These are phyloP conservation scores for Orbilia blumenaviensis DNA, from an alignment of 2,329 filamentous ascomycete genomes.

Conservation along the genomic window DNA sequence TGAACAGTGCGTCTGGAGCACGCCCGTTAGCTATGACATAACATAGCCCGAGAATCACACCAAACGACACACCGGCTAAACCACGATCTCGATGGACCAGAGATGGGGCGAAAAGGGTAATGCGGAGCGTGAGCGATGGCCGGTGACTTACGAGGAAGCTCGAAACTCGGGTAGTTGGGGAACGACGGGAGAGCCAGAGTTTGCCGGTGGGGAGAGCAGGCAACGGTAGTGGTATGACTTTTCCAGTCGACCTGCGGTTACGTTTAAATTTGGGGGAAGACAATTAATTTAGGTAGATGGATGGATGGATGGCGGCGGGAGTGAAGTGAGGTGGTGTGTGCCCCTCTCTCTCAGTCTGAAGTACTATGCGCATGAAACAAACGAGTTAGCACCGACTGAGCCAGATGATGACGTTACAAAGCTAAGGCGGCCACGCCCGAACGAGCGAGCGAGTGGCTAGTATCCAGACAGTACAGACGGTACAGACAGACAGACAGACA, in stretches of 20 bases:
- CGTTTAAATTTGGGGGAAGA: neutral
- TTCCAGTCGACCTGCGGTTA: neutral
- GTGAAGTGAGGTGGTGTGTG: constrained; percentile 4
- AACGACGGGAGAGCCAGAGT: neutral
- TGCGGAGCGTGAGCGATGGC: constrained; percentile 37
- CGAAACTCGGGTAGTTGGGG: neutral
- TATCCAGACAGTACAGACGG: too few relatives aligned
- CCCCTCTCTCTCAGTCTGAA: constrained; percentile 7
- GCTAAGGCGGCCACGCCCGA: neutral
- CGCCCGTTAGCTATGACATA: constrained; percentile 45
- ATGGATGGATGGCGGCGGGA: neutral
- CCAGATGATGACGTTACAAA: constrained; percentile 4
- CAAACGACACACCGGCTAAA: constrained; percentile 20
- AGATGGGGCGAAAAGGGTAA: constrained; percentile 9
- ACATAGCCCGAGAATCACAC: constrained; percentile 50
- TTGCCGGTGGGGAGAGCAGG: neutral
- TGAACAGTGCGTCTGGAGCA: constrained; percentile 7
- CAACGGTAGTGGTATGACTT: constrained; percentile 35
- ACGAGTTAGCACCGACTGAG: constrained; percentile 22
- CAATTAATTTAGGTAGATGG: neutral
- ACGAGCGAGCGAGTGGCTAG: neutral
- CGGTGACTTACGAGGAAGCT: constrained; percentile 36
- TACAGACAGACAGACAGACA: neutral
- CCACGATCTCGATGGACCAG: neutral
- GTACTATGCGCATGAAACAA: constrained; percentile 43